Base-by-base conservation (phyloP, 768 basidiomycete genomes). In the Hydnum rufescens region DNA sequence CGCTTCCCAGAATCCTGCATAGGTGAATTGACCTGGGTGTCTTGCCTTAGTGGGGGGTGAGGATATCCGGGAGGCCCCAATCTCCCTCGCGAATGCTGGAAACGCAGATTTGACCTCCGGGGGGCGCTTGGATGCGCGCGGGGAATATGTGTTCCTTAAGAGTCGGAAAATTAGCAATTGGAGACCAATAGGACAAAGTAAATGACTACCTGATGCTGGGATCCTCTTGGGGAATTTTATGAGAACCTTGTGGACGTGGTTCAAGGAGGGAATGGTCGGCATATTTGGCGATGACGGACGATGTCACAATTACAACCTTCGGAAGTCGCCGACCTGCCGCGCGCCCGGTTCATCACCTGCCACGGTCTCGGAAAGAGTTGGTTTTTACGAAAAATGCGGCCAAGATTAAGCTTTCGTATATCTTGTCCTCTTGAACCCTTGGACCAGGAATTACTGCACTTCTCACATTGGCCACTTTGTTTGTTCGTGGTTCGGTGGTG, bases 81-180 rank as follows among this genome's bases (percentile, higher is more conserved):
- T 57, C 55, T 64, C 71, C 42, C 64, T 66, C 8, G 69, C 54
- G 52, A 71, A 69, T n/a, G 66, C 67, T 4, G 69, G 60, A 60
- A 77, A 78, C 3, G 63, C 63, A 42, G 71, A 68, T 58, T 71
- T 71, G 53, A 75, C 66, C 58, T 80, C 77, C 55, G 69, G n/a
- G 81, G 78, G 16, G 80, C 78, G 51, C 74, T 72, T 2, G 80
- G 82, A 61, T 84, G 80, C 8, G 77, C 67, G 55, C 72, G 74
- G 29, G 65, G 61, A 1, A 71, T 67, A 52, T 66, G 59, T 5
- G 60, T 56, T 32, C 69, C 71, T 61, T 64, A 26, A 43, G 32
- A 51, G 52, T 8, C 30, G 36, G n/a, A 31, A 48, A 13, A 42
- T 36, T 26, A 39, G 3, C 31, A 39, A 22, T 22, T 39, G 13